Evolutionary conservation across 768 basidiomycete genomes (phyloP).

Genomic region (Suillus placidus): DNA sequence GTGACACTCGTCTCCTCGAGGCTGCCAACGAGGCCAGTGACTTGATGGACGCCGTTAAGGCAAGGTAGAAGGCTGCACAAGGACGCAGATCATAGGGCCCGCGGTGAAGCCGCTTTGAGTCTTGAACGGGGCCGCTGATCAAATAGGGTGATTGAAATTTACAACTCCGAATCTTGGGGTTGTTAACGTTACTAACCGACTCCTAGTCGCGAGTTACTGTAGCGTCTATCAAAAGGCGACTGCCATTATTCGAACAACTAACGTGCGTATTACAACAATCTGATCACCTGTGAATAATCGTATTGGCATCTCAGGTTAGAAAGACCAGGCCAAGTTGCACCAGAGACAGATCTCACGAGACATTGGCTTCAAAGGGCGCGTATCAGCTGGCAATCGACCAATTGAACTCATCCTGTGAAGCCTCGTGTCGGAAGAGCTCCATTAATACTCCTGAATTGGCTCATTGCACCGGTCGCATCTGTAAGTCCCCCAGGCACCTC

Average conservation of each 20-base stretch:
- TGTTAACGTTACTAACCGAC: slow-evolving; percentile 12
- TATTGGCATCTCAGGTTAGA: background rate
- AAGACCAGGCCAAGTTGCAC: background rate
- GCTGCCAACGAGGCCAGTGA: slow-evolving; percentile 77
- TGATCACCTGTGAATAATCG: background rate
- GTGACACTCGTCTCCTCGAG: slow-evolving; percentile 59
- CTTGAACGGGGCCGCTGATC: slow-evolving; percentile 40
- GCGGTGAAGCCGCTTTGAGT: background rate
- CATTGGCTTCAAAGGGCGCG: slow-evolving; percentile 4
- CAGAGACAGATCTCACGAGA: background rate
- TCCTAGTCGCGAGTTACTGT: background rate
- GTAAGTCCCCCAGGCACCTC: slow-evolving; percentile 8
- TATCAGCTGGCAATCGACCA: background rate
- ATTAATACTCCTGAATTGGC: background rate
- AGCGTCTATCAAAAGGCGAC: background rate
- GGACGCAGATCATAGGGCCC: slow-evolving; percentile 73
- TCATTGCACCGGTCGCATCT: background rate
- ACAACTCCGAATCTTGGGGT: slow-evolving; percentile 31
- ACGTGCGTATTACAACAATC: background rate
- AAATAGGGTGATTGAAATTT: slow-evolving; percentile 45
- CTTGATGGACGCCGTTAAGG: slow-evolving; percentile 85
- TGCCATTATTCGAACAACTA: background rate
- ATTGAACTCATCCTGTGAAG: slow-evolving; percentile 9
- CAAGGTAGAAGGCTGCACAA: slow-evolving; percentile 35
- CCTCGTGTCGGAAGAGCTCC: slow-evolving; percentile 3